Evolutionary conservation across 148 eudicot species (phyloP), one percentile per base, ranked within the genome.

Genomic region (Rhododendron simsii): DNA sequence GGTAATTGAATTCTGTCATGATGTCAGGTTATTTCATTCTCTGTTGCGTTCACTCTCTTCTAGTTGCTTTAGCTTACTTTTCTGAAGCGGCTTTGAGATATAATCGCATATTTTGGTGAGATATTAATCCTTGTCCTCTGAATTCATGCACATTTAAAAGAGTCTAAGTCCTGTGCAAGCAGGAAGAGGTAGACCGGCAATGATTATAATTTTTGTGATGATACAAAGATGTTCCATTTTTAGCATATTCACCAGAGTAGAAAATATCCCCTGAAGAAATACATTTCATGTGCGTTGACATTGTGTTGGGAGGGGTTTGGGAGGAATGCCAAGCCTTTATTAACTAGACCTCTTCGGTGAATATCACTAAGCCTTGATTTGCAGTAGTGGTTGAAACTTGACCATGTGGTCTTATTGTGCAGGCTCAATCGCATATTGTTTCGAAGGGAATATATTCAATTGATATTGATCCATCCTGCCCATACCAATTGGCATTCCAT

Each of bases 341-440:
- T 4, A 12, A 16, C 3, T 59, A 23, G 13, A 71, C 47, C 28
- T 28, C 2, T n/a, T 82, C 10, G 47, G 48, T 57, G n/a, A 73
- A 18, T 5, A 82, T 71, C 37, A 21, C 73, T 33, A 8, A 71
- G 5, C 41, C 35, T 33, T 30, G 74, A 67, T 81, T 67, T 69
- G 39, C n/a, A 28, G 65, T 78, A 39, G 69, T 53, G 50, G 78
- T 84, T 67, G 57, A 50, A 59, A 61, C 51, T 78, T 78, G 21
- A 75, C 50, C 59, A 30, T 48, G 61, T 44, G 37, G 28, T 67
- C 61, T 74, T 39, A 57, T 85, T 79, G 48, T 86, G 89, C 94
- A 97, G 99, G 99, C 98, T 67, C 99, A 97, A 89, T 93, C 99
- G 86, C 89, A 89, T 88, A 94, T 96, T 83, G 88, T 94, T 79